Conservation (phyloP, 2,329 filamentous ascomycete species). For the Beauveria pseudobassiana region DNA sequence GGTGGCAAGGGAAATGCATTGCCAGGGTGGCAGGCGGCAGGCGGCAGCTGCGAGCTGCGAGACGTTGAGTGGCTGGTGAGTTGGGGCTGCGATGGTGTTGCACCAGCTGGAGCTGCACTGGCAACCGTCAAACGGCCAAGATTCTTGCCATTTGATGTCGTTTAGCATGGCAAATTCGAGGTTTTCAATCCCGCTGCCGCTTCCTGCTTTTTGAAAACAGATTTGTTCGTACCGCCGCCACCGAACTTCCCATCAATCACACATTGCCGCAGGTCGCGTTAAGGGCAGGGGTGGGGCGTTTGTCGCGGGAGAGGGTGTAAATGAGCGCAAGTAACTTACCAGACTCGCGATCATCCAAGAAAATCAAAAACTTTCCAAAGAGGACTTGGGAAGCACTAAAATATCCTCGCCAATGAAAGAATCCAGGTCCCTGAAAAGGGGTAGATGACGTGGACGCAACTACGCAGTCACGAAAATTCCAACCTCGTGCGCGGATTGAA, state of each 20-base stretch:
- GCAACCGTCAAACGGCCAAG: background rate
- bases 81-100: background rate
- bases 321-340: background rate
- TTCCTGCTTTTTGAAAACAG: too few relatives aligned
- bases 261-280: background rate
- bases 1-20: slow-evolving; percentile 1
- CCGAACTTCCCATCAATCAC: background rate
- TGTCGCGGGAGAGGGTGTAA: background rate
- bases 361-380: background rate
- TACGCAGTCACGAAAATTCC: slow-evolving; percentile 1
- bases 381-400: background rate
- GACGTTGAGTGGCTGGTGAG: slow-evolving; percentile 7
- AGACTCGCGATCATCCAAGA: slow-evolving; percentile 2
- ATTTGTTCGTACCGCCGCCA: background rate
- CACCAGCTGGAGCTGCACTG: background rate
- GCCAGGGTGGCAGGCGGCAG: background rate
- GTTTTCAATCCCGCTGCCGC: background rate
- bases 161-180: background rate
- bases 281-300: background rate
- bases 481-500: slow-evolving; percentile 7
- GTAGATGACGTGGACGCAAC: background rate
- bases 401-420: background rate
- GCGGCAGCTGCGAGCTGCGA: background rate
- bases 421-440: background rate
- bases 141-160: background rate